A percentile compares a stretch with the other conserved stretches of the same genome.
phyloP scores from a whole-genome alignment of 441 rosid genomes.

The Brassica balearica region DNA sequence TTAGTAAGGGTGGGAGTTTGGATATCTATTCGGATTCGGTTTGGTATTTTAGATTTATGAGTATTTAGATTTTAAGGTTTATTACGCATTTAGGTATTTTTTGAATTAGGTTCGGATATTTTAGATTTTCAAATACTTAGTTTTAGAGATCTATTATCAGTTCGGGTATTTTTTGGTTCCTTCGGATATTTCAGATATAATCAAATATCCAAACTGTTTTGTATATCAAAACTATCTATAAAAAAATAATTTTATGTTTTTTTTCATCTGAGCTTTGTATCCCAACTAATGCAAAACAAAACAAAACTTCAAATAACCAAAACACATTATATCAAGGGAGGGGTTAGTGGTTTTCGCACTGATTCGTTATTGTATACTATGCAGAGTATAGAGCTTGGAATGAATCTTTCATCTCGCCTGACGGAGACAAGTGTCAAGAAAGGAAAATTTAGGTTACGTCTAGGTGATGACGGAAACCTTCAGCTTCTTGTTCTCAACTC shows the following conservation, averaged over 20 bases:
- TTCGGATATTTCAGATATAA: neutral
- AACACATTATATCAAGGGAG: neutral
- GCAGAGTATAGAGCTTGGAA: slow-evolving; percentile 29
- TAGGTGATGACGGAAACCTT: slow-evolving; percentile 48
- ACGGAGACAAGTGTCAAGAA: slow-evolving; percentile 36
- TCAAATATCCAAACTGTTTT: neutral
- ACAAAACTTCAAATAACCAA: neutral
- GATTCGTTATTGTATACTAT: neutral
- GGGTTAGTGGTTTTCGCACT: neutral
- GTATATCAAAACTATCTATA: neutral
- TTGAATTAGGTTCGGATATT: too few relatives aligned
- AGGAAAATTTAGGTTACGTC: slow-evolving; percentile 42
- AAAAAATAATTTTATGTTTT: too few relatives aligned
- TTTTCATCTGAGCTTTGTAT: neutral
- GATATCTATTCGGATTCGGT: neutral
- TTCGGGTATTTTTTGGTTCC: neutral
- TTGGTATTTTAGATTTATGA: neutral
- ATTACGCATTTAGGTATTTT: too few relatives aligned
- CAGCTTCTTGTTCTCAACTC: slow-evolving; percentile 38
- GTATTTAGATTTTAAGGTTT: neutral
- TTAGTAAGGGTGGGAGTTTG: neutral
- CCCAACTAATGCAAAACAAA: neutral
- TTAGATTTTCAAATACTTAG: neutral
- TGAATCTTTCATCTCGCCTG: slow-evolving; percentile 35
- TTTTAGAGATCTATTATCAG: neutral